These are phyloP conservation scores for Colletotrichum sp. DNA, from an alignment of 2,329 filamentous ascomycete genomes.

Conservation along the genomic window DNA sequence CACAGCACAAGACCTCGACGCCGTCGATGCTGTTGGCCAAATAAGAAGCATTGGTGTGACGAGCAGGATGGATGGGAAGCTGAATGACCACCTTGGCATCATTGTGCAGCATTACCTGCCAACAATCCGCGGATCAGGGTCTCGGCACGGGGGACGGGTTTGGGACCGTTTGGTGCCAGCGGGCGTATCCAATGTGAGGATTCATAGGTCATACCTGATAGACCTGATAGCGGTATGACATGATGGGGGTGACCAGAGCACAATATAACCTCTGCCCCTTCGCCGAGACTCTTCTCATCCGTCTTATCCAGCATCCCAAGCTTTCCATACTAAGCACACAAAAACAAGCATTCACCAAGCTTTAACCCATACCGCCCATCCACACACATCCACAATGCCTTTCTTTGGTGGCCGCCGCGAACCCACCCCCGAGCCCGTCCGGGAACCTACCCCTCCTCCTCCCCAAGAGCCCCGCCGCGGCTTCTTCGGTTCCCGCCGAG, in stretches of 20 bases:
- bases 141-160: neutral
- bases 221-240: neutral
- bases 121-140: neutral
- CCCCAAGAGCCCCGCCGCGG: conserved; percentile 24
- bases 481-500: conserved; percentile 27
- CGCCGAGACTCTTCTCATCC: conserved; percentile 5
- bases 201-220: neutral
- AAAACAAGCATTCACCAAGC: conserved; percentile 7
- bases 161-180: neutral
- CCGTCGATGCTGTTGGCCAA: neutral
- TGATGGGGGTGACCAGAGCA: neutral
- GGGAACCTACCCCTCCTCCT: conserved; percentile 32
- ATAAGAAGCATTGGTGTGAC: neutral
- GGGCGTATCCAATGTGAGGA: neutral
- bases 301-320: conserved; percentile 19
- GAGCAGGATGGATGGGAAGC: neutral
- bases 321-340: neutral
- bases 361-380: neutral
- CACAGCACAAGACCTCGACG: neutral
- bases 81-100: conserved; percentile 15
- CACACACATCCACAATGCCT: conserved; percentile 20
- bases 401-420: conserved; percentile 30
- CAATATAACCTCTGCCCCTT: conserved; percentile 6
- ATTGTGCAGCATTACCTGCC: conserved; percentile 16
- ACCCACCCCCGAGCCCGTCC: conserved; percentile 29